Evolutionary conservation across 2,329 filamentous ascomycete genomes (phyloP), one percentile per base, ranked within the genome.

Genomic region (Aspergillus oerlinghausenensis): DNA sequence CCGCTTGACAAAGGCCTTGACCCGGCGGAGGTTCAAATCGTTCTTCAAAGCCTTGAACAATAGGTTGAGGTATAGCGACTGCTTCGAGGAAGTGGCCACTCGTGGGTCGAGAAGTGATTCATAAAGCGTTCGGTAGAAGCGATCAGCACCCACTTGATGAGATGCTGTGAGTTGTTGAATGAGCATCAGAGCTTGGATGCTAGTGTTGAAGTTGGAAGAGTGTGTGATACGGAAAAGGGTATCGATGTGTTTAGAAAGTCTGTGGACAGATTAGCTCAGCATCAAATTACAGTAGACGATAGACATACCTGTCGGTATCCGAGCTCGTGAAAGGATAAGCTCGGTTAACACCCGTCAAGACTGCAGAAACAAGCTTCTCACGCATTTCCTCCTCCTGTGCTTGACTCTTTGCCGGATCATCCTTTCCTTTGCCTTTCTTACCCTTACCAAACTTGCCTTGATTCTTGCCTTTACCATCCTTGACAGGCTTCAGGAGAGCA

Each of bases 141-240:
- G 85, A 68, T 99, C 94, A 11, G 88, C 87, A 4, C 88, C 88
- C 54, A 93, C 81, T 66, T 92, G 88, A 70, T 94, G 91, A 3
- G 87, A 84, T 1, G 86, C 81, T 0, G 92, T 90, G 28, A 99
- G 83, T 72, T 97, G 94, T 71, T 97, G 94, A 63, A 99, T 95
- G 50, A 99, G 80, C 77, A 96, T 88, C 62, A 99, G 83, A 35
- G 94, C 93, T 75, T 99, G 94, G 40, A 99, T 90, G 70, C 92
- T 94, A 0, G 94, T 99, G 77, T 97, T 99, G 82, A 99, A 97
- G 74, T 99, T 99, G 55, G 93, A 91, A 0, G 93, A 97, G 75
- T 99, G 94, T 0, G 94, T 96, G 67, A 99, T 94, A 66, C 86
- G 88, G 82, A 97, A 99, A 26, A 99, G 82, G 3, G 93, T 97